Percentiles rank a stretch among this genome's conserved stretches.
Evolutionary conservation across 1,139 yeast species (phyloP).

Genomic region (Hemisphaericaspora xylanilytica): DNA sequence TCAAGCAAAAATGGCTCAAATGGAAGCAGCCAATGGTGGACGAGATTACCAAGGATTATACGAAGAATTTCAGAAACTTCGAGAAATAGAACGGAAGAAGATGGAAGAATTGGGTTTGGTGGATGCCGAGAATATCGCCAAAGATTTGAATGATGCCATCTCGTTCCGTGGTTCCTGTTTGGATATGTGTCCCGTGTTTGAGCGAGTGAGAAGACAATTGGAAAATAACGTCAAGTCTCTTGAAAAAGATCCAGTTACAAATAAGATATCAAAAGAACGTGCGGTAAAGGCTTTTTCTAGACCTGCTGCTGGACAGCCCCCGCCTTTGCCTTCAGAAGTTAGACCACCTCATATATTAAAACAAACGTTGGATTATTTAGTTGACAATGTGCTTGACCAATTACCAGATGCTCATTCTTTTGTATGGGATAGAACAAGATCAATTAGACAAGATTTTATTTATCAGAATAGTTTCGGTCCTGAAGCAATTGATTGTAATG

Average conservation of each 20-base stretch:
- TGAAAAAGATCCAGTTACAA: conserved; percentile 67
- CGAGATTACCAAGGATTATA: conserved; percentile 44
- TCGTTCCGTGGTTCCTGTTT: conserved; percentile 81
- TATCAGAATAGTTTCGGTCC: conserved; percentile 93
- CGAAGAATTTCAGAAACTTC: conserved; percentile 62
- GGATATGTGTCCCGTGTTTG: conserved; percentile 95
- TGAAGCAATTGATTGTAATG: conserved; percentile 92
- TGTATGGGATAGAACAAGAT: conserved; percentile 98
- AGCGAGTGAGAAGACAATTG: conserved; percentile 81
- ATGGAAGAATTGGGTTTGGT: conserved; percentile 86
- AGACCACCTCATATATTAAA: conserved; percentile 81
- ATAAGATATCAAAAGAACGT: conserved; percentile 56
- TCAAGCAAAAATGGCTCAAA: conserved; percentile 37
- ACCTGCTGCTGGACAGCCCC: conserved; percentile 99
- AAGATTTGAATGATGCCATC: conserved; percentile 83
- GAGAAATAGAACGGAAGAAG: conserved; percentile 71
- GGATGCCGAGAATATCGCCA: conserved; percentile 82
- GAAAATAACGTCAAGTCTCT: conserved; percentile 83
- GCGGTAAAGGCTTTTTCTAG: conserved; percentile 94
- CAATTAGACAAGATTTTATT: conserved; percentile 95
- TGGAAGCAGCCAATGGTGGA: conserved; percentile 34
- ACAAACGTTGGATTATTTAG: conserved; percentile 65
- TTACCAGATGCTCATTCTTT: conserved; percentile 88
- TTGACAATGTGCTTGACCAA: conserved; percentile 58
- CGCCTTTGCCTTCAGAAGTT: conserved; percentile 96